Conservation (phyloP, 164 flowering plant species). For the Vitis riparia region DNA sequence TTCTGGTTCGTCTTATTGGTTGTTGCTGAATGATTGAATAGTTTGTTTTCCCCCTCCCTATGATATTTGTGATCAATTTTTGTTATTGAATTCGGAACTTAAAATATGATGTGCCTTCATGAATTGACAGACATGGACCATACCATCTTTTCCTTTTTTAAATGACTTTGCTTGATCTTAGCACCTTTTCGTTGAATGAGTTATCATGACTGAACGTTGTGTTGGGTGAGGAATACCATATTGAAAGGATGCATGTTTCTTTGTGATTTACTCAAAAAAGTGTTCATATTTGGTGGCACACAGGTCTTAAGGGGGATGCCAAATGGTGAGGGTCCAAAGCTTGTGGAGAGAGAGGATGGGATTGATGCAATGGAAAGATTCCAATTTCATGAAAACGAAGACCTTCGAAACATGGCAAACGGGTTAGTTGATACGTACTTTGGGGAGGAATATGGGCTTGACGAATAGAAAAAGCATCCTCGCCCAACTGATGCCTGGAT, state of each 20-base stretch:
- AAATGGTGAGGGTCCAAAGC: constrained; percentile 83
- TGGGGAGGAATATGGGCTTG: constrained; percentile 88
- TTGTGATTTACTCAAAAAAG: too few relatives aligned
- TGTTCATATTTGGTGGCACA: neutral
- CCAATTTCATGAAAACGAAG: constrained; percentile 95
- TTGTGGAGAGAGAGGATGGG: constrained; percentile 88
- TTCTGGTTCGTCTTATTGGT: neutral
- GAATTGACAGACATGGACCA: too few relatives aligned
- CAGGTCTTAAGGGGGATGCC: constrained; percentile 96
- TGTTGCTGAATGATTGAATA: neutral
- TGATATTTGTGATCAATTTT: too few relatives aligned
- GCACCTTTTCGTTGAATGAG: too few relatives aligned
- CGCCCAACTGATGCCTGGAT: neutral
- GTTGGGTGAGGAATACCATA: too few relatives aligned
- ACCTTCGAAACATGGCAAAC: constrained; percentile 89
- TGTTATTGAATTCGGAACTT: too few relatives aligned
- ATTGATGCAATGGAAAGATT: constrained; percentile 97
- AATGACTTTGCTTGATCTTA: too few relatives aligned
- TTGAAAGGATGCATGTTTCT: too few relatives aligned
- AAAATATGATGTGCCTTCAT: too few relatives aligned
- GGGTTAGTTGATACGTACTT: constrained; percentile 85
- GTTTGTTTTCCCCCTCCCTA: too few relatives aligned
- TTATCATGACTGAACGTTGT: too few relatives aligned
- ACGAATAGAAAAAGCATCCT: constrained; percentile 31
- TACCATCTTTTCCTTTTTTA: too few relatives aligned